Percentiles rank a stretch among this genome's conserved stretches.
Conservation (phyloP, 2,329 filamentous ascomycete genomes). For the Rutstroemia sp. region DNA sequence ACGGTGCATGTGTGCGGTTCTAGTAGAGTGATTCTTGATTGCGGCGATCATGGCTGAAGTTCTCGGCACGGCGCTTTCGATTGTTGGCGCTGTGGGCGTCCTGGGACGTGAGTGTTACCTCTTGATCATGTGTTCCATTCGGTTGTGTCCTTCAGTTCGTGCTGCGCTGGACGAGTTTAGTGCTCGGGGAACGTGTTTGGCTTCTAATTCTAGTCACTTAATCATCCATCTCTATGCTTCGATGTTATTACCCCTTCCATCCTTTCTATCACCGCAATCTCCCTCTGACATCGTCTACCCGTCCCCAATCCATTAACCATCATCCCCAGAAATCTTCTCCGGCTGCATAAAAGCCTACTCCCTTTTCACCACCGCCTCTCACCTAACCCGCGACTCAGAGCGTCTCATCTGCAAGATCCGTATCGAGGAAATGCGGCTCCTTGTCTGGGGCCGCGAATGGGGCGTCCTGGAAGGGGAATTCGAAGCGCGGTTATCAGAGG, state of each 20-base stretch:
- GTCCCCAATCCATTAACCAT: too few species aligned
- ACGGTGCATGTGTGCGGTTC: too few species aligned
- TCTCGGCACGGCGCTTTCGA: conserved; percentile 36
- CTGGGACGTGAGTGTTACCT: conserved; percentile 28
- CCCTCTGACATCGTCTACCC: too few species aligned
- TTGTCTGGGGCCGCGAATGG: conserved; percentile 42
- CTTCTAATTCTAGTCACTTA: too few species aligned
- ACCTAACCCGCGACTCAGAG: conserved; percentile 37
- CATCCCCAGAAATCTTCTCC: conserved; percentile 33
- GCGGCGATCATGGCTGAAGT: conserved; percentile 31
- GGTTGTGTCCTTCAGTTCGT: too few species aligned
- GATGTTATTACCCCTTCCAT: too few species aligned
- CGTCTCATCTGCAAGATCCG: conserved; percentile 40
- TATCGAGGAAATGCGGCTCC: conserved; percentile 42
- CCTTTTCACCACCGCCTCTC: conserved; percentile 36
- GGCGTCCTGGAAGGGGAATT: conserved; percentile 39
- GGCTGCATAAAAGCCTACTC: conserved; percentile 40
- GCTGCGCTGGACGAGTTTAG: too few species aligned
- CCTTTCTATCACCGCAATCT: too few species aligned
- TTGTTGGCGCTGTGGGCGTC: conserved; percentile 38
- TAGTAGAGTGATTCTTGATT: not conserved
- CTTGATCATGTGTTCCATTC: too few species aligned
- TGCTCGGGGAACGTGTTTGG: too few species aligned
- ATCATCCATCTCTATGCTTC: too few species aligned
- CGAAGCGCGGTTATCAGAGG: conserved; percentile 30